Percentiles rank a stretch among this genome's conserved stretches.
Conservation (phyloP, 139 green algal genomes). For the Chlamydomonas applanata region DNA sequence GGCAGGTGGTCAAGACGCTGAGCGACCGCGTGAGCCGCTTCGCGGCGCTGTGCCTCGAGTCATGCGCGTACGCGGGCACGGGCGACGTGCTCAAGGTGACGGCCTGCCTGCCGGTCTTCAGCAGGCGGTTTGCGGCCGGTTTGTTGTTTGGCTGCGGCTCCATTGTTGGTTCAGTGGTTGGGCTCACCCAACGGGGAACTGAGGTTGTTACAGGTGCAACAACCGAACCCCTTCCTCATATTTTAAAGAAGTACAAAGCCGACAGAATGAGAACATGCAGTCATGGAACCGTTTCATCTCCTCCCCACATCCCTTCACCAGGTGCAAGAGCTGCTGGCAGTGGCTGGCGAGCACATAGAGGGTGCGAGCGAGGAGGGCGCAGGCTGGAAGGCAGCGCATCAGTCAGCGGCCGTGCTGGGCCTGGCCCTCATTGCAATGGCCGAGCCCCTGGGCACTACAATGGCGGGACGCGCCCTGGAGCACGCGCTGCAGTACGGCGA, state of each 20-base stretch:
- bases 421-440: conserved; percentile 91
- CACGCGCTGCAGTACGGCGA: conserved; percentile 86
- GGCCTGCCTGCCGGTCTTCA: no score
- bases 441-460: conserved; percentile 89
- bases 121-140: no score
- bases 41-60: conserved; percentile 70
- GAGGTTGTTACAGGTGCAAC: not conserved
- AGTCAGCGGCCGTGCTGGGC: conserved; percentile 85
- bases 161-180: no score
- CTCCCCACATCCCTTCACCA: not conserved
- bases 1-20: conserved; percentile 86
- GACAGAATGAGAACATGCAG: no score
- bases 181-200: no score
- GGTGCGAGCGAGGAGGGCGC: conserved; percentile 48
- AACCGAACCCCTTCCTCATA: not conserved
- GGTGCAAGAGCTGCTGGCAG: conserved; percentile 88
- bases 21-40: conserved; percentile 77
- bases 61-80: conserved; percentile 91
- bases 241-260: no score
- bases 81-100: conserved; percentile 90
- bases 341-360: conserved; percentile 88
- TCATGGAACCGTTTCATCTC: no score
- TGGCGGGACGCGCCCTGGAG: conserved; percentile 88
- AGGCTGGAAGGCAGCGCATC: conserved; percentile 76
- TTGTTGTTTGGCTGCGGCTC: no score